Evolutionary conservation across 139 green algal species (phyloP), one percentile per base, ranked within the genome.

Genomic region (Auxenochlorella pyrenoidosa): DNA sequence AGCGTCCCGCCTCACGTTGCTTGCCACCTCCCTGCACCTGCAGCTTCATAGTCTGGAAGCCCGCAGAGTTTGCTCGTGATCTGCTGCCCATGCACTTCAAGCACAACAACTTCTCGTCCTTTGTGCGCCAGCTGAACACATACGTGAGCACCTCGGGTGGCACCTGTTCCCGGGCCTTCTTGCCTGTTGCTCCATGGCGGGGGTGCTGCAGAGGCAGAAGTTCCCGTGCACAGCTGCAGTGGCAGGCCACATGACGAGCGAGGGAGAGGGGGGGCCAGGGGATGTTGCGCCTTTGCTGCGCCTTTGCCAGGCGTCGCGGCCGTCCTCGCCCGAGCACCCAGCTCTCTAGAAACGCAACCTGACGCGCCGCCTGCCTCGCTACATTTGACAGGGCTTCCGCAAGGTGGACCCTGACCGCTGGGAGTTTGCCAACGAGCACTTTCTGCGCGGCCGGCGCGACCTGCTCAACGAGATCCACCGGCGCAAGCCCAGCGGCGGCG

Each of bases 351-450:
- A 68, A 10, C 47, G 47, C 47, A 4, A 16, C 36, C 2, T 71
- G 21, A 13, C 28, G 16, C 43, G 79, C 26, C 51, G 77, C 36
- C 4, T 38, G 22, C 41, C 44, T 75, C 2, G 4, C 60, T 59
- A 2, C 65, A 18, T n/a, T 21, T 44, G 16, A 58, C 91, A 98
- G 94, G 96, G 97, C 63, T 99, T 99, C 87, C 92, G 96, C 22
- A 99, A 99, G 84, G 93, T 98, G 18, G 95, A 99, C 86, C 96
- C 97, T 26, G 97, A 99, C 90, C 91, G 95, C 6, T 99, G 96
- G 96, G 95, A 99, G 93, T 99, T 99, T 93, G 92, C 96, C n/a
- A 99, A 99, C 75, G 95, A 98, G 70, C 88, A 95, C 82, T 99
- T 99, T 77, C 63, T 97, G 2, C 87, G 93, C 3, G 95, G 92